Evolutionary conservation across 805 yeast species (phyloP).

Genomic region (Saitoella complicata): DNA sequence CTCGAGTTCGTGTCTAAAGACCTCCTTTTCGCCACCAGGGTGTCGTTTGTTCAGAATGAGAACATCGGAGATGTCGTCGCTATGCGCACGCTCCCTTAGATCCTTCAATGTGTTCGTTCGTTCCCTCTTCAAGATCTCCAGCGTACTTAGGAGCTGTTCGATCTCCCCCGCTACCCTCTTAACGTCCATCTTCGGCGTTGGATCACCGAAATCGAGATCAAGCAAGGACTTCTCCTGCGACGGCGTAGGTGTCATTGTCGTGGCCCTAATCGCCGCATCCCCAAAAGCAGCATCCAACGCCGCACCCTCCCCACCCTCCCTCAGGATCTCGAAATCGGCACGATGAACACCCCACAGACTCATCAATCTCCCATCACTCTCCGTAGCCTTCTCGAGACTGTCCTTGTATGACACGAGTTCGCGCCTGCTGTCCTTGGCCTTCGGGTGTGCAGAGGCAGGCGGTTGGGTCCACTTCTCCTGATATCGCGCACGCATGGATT

Average conservation of each 20-base stretch:
- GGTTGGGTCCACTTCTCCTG: constrained; percentile 28
- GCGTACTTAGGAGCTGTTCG: constrained; percentile 41
- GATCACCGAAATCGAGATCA: constrained; percentile 45
- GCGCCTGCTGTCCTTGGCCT: not conserved
- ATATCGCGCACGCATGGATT: constrained; percentile 21
- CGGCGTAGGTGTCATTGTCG: not conserved
- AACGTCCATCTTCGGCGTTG: constrained; percentile 15
- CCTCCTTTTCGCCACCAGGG: constrained; percentile 35
- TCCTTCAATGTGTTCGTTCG: constrained; percentile 44
- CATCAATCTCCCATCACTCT: constrained; percentile 37
- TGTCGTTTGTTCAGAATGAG: constrained; percentile 49
- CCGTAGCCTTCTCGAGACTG: constrained; percentile 23
- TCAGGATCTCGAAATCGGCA: constrained; percentile 29
- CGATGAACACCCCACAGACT: constrained; percentile 3
- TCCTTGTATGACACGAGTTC: constrained; percentile 21
- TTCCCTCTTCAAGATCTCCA: constrained; percentile 48
- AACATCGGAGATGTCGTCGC: constrained; percentile 70
- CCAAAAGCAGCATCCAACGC: constrained; percentile 24
- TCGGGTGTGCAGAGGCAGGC: constrained; percentile 4
- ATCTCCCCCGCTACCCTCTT: constrained; percentile 30
- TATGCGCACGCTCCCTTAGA: constrained; percentile 42
- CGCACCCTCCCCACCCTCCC: constrained; percentile 28
- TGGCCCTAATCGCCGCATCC: constrained; percentile 1
- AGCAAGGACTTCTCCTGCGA: constrained; percentile 31
- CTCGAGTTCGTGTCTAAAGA: constrained; percentile 55